Conservation (phyloP, 2,329 filamentous ascomycete genomes). For the Diaporthe longicolla region DNA sequence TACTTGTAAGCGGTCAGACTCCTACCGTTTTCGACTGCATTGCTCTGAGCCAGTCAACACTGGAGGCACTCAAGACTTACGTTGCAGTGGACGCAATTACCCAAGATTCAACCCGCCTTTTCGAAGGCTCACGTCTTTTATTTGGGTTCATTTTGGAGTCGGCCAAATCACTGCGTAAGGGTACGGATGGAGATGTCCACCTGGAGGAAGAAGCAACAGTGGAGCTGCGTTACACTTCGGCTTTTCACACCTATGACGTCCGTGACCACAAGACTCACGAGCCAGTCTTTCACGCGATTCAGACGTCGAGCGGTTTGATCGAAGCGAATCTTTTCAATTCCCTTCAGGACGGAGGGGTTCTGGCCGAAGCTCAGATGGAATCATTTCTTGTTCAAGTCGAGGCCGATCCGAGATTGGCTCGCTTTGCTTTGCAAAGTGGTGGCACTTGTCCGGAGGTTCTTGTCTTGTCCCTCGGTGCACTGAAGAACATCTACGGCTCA, state of each 20-base stretch:
- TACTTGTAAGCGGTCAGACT: conserved; percentile 20
- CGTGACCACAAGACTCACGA: conserved; percentile 24
- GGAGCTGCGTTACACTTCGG: background rate
- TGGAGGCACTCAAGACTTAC: background rate
- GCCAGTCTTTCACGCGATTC: background rate
- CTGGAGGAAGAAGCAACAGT: background rate
- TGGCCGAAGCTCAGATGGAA: conserved; percentile 17
- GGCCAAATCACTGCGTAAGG: conserved; percentile 9
- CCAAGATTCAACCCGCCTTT: background rate
- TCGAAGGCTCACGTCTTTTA: conserved; percentile 18
- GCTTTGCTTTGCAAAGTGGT: conserved; percentile 21
- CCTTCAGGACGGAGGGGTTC: background rate
- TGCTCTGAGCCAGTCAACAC: conserved; percentile 12
- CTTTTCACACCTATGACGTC: conserved; percentile 2
- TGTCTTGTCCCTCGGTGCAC: background rate
- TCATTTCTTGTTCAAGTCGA: background rate
- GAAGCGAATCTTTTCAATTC: conserved; percentile 4
- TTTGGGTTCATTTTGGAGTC: conserved; percentile 27
- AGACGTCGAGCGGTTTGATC: conserved; percentile 14
- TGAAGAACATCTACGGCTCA: background rate
- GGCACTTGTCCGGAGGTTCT: background rate
- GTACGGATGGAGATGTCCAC: background rate
- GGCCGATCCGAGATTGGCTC: background rate
- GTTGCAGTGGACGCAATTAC: background rate
- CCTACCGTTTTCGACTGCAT: conserved; percentile 12